phyloP scores from a whole-genome alignment of 169 alveolate genomes.

The Plasmodium relictum region DNA sequence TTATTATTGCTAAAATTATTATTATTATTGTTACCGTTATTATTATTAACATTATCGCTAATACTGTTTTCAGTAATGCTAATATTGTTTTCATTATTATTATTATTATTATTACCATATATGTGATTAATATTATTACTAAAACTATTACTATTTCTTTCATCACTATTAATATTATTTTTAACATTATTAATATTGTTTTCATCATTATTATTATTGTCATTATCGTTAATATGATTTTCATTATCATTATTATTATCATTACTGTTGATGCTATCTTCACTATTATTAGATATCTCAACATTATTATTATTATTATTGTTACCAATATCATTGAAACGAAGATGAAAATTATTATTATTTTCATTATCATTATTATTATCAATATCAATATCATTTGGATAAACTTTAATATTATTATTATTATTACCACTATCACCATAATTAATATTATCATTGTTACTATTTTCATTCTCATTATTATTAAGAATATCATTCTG shows the following conservation, averaged over 20 bases:
- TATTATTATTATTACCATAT: neutral
- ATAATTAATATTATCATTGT: no score
- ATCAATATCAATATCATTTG: neutral
- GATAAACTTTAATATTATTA: no score
- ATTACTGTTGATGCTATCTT: neutral
- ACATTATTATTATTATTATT: neutral
- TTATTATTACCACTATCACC: no score
- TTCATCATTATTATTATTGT: neutral
- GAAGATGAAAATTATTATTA: neutral
- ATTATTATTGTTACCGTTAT: neutral
- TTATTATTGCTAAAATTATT: neutral
- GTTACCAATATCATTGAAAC: neutral
- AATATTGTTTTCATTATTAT: neutral
- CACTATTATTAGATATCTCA: neutral
- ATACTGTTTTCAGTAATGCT: neutral
- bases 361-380: neutral
- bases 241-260: neutral
- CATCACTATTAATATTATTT: neutral
- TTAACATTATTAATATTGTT: neutral
- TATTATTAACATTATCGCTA: neutral
- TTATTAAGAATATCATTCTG: no score
- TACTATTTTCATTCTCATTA: no score
- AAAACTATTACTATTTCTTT: neutral
- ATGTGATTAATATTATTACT: neutral
- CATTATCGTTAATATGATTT: neutral